Evolutionary conservation across 2,329 filamentous ascomycete species (phyloP).

Genomic region (Neospermospora avenae): DNA sequence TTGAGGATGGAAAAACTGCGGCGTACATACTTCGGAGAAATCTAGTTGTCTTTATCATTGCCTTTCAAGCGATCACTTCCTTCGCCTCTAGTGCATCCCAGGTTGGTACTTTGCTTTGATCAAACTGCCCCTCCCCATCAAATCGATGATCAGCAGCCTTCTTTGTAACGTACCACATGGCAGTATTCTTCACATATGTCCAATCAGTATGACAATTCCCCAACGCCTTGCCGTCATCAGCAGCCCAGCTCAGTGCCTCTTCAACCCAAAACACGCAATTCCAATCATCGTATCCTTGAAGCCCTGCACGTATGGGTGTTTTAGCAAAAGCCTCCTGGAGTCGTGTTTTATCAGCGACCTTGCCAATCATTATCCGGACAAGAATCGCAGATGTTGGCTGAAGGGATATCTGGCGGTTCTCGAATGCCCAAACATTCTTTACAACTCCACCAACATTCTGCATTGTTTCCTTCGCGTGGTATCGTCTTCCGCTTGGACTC

Average conservation of each 20-base stretch:
- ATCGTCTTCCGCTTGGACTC: slow-evolving; percentile 6
- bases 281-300: slow-evolving; percentile 37
- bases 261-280: slow-evolving; percentile 40
- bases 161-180: slow-evolving; percentile 36
- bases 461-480: slow-evolving; percentile 7
- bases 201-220: slow-evolving; percentile 39
- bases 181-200: slow-evolving; percentile 35
- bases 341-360: slow-evolving; percentile 37
- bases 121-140: slow-evolving; percentile 4
- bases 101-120: slow-evolving; percentile 6
- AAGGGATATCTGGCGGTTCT: slow-evolving; percentile 6
- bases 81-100: slow-evolving; percentile 4
- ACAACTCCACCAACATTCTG: slow-evolving; percentile 6
- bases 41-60: slow-evolving; percentile 9
- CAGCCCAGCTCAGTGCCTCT: slow-evolving; percentile 35
- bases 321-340: slow-evolving; percentile 36
- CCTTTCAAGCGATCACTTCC: slow-evolving; percentile 1
- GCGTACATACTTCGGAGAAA: slow-evolving; percentile 2
- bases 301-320: slow-evolving; percentile 31
- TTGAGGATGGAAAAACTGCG: slow-evolving; percentile 40
- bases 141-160: slow-evolving; percentile 30
- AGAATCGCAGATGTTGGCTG: slow-evolving; percentile 34
- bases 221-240: slow-evolving; percentile 36
- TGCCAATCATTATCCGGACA: slow-evolving; percentile 39
- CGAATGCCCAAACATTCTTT: slow-evolving; percentile 5